Conservation (phyloP, 129 eudicot genomes). For the Saussurea involucrata region DNA sequence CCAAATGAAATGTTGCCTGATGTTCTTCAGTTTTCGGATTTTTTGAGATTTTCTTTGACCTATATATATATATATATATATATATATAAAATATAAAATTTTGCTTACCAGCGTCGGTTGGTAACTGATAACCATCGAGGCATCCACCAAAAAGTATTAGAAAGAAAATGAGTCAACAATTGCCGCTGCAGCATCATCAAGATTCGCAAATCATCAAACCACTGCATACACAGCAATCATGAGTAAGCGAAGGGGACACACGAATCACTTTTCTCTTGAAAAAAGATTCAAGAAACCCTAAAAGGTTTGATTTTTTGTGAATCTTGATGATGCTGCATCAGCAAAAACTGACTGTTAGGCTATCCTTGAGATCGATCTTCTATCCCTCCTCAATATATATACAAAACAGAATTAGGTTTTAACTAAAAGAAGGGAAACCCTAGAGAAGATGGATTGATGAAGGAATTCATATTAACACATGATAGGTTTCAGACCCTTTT, state of each 20-base stretch:
- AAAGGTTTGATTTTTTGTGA: constrained; percentile 28
- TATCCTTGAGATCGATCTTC: background rate
- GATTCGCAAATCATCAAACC: constrained; percentile 43
- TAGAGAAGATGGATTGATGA: background rate
- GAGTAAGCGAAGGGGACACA: background rate
- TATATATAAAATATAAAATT: background rate
- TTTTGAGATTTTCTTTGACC: no score
- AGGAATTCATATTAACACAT: background rate
- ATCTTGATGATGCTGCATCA: constrained; percentile 67
- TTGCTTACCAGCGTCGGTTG: background rate
- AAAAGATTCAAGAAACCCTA: background rate
- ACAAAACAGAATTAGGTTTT: background rate
- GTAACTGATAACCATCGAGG: no score
- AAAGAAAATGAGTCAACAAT: constrained; percentile 23
- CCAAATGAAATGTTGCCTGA: no score
- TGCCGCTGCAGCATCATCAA: constrained; percentile 76
- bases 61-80: no score
- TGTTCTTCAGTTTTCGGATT: no score
- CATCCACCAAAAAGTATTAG: background rate
- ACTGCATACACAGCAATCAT: background rate
- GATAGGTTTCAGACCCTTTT: background rate
- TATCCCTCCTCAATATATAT: background rate
- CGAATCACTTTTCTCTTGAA: background rate
- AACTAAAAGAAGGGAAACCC: background rate
- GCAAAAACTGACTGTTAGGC: constrained; percentile 47